Percentiles rank a stretch among this genome's conserved stretches.
Conservation (phyloP, 2,329 filamentous ascomycete species). For the Diaporthe batatas region DNA sequence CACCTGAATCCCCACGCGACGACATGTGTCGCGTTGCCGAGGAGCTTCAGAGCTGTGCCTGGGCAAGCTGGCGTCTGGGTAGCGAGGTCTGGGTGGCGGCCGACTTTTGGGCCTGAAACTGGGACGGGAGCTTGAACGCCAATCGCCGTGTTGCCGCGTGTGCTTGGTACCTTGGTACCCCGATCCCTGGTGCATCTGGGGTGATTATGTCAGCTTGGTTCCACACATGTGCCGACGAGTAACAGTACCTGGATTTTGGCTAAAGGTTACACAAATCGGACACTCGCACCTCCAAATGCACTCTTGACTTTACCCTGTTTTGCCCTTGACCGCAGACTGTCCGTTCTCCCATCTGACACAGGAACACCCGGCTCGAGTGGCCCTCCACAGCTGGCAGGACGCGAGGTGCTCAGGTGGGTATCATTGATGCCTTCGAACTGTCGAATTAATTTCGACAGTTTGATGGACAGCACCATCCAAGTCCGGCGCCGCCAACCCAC, state of each 20-base stretch:
- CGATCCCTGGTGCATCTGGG: neutral
- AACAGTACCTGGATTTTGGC: too few relatives aligned
- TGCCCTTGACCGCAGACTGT: neutral
- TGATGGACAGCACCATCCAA: too few relatives aligned
- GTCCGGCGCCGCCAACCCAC: too few relatives aligned
- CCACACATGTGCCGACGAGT: too few relatives aligned
- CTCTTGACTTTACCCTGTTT: neutral
- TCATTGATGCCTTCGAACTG: too few relatives aligned
- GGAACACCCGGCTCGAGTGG: too few relatives aligned
- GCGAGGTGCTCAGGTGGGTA: too few relatives aligned
- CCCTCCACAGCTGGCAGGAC: too few relatives aligned
- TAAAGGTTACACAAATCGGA: neutral
- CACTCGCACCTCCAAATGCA: neutral
- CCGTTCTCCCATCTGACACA: too few relatives aligned
- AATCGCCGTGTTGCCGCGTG: slow-evolving; percentile 25
- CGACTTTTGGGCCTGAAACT: slow-evolving; percentile 38
- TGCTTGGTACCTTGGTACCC: neutral
- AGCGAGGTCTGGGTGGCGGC: slow-evolving; percentile 27
- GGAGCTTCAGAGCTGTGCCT: neutral
- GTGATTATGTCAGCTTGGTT: slow-evolving; percentile 3
- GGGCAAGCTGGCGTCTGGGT: neutral
- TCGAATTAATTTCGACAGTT: too few relatives aligned
- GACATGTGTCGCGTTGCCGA: neutral
- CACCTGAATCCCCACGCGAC: neutral
- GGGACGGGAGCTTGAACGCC: slow-evolving; percentile 21